Base-by-base conservation (phyloP, 257 asterid genomes). In the Agastache rugosa region DNA sequence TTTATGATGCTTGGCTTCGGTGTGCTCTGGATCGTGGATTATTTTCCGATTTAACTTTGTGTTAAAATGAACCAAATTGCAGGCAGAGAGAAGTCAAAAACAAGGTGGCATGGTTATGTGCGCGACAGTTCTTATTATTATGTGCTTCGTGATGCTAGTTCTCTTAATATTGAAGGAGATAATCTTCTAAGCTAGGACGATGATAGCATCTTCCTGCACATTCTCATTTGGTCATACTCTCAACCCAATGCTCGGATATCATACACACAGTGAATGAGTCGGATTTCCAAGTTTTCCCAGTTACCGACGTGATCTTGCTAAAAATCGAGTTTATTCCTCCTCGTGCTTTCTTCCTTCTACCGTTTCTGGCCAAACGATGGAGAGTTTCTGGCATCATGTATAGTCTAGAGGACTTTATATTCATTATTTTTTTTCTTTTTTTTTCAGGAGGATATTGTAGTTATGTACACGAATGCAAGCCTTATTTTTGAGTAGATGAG, bases 101-200 rank as follows among this genome's bases (percentile, higher is more conserved):
- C 90, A 86, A 76, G 96, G 98, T 50, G 98, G 98, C 41, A 90
- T 95, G 96, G 99, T 95, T 68, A 87, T 87, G 96, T 95, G 99
- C 29, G 99, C 96, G 9, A 76, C 96, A 1, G 84, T 85, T 67
- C 96, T 95, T 23, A 82, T 95, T 51, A 92, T 95, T 63, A 91
- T 92, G 98, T 95, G 99, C 83, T 86, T 88, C 23, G 82, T 95
- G 37, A 90, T 95, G 99, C 85, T 95, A 64, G 87, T 92, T 78
- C 99, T 92, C 80, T 82, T 95, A 77, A 84, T 95, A 77, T 72
- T 95, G 79, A 95, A 93, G 87, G 83, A 80, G 76, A 89, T 92
- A 78, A 41, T 95, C 63, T 92, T 92, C 76, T 92, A 69, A 89
- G 56, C 69, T 12, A 9, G 74, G 51, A 75, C 45, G 9, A n/a